Percentiles rank a stretch among this genome's conserved stretches.
These are phyloP conservation scores for Rubroshorea leprosula DNA, from an alignment of 345 rosid species.

Conservation along the genomic window DNA sequence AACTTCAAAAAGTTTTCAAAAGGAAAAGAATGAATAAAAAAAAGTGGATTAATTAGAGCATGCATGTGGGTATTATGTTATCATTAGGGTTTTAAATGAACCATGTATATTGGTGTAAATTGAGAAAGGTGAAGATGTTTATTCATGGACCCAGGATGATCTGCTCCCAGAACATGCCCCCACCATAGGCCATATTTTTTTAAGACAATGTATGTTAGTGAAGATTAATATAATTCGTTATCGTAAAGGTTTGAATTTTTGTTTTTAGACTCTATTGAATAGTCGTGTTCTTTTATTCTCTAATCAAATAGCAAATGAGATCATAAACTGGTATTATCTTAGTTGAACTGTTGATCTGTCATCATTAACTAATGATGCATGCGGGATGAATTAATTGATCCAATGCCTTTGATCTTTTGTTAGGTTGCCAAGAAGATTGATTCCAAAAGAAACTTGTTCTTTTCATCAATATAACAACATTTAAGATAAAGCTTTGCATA, in stretches of 20 bases:
- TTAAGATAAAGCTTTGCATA: constrained; percentile 3
- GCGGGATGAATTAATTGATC: neutral
- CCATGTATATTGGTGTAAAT: constrained; percentile 5
- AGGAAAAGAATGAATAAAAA: neutral
- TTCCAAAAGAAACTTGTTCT: constrained; percentile 14
- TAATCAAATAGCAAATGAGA: too few species aligned
- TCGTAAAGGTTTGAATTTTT: neutral
- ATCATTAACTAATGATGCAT: constrained; percentile 12
- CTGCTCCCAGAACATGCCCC: constrained; percentile 15
- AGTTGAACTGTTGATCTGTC: neutral
- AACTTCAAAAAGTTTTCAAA: constrained; percentile 11
- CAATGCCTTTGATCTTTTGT: constrained; percentile 3
- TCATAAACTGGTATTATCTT: neutral
- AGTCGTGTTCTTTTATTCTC: too few species aligned
- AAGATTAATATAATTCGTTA: neutral
- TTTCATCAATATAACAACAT: neutral
- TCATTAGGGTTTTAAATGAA: constrained; percentile 7
- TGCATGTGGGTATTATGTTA: constrained; percentile 15
- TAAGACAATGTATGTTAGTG: too few species aligned
- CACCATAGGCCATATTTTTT: neutral
- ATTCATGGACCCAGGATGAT: constrained; percentile 1
- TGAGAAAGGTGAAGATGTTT: constrained; percentile 1
- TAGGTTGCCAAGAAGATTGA: constrained; percentile 18
- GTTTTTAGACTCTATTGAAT: neutral
- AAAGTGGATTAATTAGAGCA: constrained; percentile 1